A percentile compares a stretch with the other conserved stretches of the same genome.
Evolutionary conservation across 129 eudicot genomes (phyloP).

Genomic region (Ambrosia trifida): DNA sequence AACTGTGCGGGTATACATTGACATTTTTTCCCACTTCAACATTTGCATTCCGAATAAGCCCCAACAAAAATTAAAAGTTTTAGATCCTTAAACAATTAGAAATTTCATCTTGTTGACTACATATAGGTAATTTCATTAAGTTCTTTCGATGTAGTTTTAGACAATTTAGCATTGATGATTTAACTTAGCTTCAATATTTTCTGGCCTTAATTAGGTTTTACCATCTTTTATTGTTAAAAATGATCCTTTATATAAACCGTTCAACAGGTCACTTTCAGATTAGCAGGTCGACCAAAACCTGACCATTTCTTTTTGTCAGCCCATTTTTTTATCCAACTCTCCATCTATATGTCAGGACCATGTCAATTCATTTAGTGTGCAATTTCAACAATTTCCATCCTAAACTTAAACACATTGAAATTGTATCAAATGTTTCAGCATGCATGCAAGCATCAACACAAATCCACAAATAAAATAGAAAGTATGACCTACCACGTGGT

Average conservation of each 20-base stretch:
- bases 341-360: neutral
- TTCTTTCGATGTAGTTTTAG: neutral
- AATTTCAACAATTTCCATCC: neutral
- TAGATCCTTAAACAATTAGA: neutral
- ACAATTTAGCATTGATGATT: neutral
- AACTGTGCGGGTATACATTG: neutral
- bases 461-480: constrained; percentile 16
- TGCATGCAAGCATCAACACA: neutral
- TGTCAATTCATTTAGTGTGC: neutral
- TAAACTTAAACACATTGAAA: neutral
- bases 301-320: neutral
- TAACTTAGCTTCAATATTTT: neutral
- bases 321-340: neutral
- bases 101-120: constrained; percentile 7
- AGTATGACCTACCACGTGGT: neutral
- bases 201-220: neutral
- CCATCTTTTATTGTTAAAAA: neutral
- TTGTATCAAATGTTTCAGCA: constrained; percentile 22
- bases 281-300: neutral
- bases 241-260: neutral
- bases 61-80: neutral
- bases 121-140: neutral
- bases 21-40: neutral
- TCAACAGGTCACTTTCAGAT: neutral
- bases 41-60: neutral